These are phyloP conservation scores for Trichoderma sp. DNA, from an alignment of 2,329 filamentous ascomycete species.

Conservation along the genomic window DNA sequence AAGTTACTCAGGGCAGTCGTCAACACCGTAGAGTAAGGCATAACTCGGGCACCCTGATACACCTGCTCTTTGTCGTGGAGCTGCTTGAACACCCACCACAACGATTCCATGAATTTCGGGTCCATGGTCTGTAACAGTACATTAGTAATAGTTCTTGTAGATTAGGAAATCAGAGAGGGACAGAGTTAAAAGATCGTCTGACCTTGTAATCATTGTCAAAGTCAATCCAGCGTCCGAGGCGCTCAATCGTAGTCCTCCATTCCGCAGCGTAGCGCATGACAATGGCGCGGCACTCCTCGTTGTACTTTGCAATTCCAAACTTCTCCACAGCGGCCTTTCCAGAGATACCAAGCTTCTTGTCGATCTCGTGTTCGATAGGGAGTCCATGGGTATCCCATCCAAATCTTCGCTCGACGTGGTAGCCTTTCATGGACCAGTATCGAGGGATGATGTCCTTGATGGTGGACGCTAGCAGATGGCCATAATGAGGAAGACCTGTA, in stretches of 20 bases:
- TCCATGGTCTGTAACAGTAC: slow-evolving; percentile 73
- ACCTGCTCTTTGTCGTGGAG: slow-evolving; percentile 87
- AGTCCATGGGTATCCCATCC: slow-evolving; percentile 95
- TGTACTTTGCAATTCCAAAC: slow-evolving; percentile 86
- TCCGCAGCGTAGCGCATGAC: slow-evolving; percentile 88
- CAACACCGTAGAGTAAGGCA: slow-evolving; percentile 92
- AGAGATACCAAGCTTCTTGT: slow-evolving; percentile 90
- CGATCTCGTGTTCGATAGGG: slow-evolving; percentile 95
- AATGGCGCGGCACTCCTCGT: slow-evolving; percentile 86
- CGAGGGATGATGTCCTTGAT: slow-evolving; percentile 97
- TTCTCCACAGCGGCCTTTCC: slow-evolving; percentile 84
- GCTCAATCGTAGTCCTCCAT: slow-evolving; percentile 85
- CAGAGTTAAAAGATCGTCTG: slow-evolving; percentile 23
- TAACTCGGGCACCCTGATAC: slow-evolving; percentile 87
- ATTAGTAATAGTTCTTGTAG: neutral
- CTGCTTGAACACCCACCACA: slow-evolving; percentile 97
- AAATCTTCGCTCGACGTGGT: slow-evolving; percentile 87
- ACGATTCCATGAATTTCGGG: slow-evolving; percentile 89
- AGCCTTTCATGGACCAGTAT: slow-evolving; percentile 97
- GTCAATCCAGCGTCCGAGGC: slow-evolving; percentile 93
- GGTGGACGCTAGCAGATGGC: slow-evolving; percentile 82
- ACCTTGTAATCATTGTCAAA: slow-evolving; percentile 98
- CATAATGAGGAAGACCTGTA: slow-evolving; percentile 68
- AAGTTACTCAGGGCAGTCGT: slow-evolving; percentile 91
- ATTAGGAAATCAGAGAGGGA: neutral